Conservation (phyloP, 495 filamentous ascomycete species). For the Xylaria longipes region DNA sequence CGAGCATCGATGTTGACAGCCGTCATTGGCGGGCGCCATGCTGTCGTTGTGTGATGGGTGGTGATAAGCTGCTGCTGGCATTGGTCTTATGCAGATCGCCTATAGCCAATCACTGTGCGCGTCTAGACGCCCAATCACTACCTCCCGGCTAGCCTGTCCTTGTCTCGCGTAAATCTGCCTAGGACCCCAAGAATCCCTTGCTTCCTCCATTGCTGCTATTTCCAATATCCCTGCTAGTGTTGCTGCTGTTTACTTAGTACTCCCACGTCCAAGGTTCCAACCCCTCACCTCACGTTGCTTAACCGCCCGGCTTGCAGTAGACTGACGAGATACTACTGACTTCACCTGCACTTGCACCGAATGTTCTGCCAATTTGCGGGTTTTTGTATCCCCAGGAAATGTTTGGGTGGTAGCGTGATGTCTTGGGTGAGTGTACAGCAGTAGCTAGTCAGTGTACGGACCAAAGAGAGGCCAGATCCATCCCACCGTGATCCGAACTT, state of each 20-base stretch:
- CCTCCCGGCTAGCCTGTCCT: conserved; percentile 38
- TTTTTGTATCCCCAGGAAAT: conserved; percentile 19
- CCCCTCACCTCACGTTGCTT: conserved; percentile 36
- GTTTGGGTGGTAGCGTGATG: conserved; percentile 13
- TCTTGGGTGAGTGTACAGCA: conserved; percentile 3
- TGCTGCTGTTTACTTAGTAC: conserved; percentile 28
- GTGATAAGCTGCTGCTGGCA: conserved; percentile 33
- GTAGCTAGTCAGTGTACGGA: not conserved
- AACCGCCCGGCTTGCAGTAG: conserved; percentile 55
- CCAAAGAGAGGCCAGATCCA: conserved; percentile 17
- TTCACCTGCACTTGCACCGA: conserved; percentile 31
- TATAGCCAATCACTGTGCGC: conserved; percentile 43
- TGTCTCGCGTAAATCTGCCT: conserved; percentile 25
- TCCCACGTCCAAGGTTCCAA: conserved; percentile 24
- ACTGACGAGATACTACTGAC: conserved; percentile 35
- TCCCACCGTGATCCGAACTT: conserved; percentile 21
- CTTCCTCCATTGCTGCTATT: conserved; percentile 30
- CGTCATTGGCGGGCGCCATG: conserved; percentile 29
- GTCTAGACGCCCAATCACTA: conserved; percentile 54
- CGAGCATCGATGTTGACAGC: conserved; percentile 24
- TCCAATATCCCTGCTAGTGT: conserved; percentile 25
- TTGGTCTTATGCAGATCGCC: conserved; percentile 39
- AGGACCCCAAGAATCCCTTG: conserved; percentile 9
- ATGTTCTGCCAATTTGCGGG: conserved; percentile 22
- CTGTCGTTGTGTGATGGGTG: conserved; percentile 37